A percentile compares a stretch with the other conserved stretches of the same genome.
phyloP scores from a whole-genome alignment of 331 rosid species.

The Malus hybrid region DNA sequence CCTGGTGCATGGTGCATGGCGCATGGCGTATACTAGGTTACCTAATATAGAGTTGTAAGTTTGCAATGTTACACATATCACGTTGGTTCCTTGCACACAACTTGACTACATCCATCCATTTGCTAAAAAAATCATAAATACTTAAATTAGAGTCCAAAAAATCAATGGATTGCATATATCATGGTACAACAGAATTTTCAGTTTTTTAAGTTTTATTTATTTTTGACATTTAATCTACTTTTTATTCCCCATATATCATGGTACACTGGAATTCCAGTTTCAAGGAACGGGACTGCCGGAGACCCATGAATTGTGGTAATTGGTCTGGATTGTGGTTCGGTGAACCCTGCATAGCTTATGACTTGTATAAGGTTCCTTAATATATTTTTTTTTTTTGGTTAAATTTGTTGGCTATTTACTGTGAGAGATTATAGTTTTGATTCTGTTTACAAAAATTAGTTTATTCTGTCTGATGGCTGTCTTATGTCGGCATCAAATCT shows the following conservation, averaged over 20 bases:
- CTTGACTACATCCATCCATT: background rate
- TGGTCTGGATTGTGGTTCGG: background rate
- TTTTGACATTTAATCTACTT: background rate
- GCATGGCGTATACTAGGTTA: background rate
- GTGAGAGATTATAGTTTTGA: background rate
- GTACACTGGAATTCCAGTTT: background rate
- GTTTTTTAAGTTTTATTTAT: background rate
- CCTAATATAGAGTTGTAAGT: background rate
- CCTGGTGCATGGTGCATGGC: background rate
- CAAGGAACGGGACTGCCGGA: background rate
- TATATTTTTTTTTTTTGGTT: background rate
- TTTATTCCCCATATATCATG: background rate
- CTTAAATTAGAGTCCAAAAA: background rate
- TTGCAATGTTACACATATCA: background rate
- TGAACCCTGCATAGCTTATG: background rate
- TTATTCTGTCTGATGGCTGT: conserved; percentile 4
- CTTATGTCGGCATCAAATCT: conserved; percentile 10
- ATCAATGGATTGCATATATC: background rate
- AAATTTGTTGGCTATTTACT: background rate
- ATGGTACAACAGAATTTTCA: background rate
- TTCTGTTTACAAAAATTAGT: background rate
- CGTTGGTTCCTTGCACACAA: background rate
- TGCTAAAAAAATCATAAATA: background rate
- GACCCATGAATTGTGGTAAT: background rate
- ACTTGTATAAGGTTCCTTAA: background rate